These are phyloP conservation scores for Dactylellina leptospora DNA, from an alignment of 2,329 filamentous ascomycete species.

Conservation along the genomic window DNA sequence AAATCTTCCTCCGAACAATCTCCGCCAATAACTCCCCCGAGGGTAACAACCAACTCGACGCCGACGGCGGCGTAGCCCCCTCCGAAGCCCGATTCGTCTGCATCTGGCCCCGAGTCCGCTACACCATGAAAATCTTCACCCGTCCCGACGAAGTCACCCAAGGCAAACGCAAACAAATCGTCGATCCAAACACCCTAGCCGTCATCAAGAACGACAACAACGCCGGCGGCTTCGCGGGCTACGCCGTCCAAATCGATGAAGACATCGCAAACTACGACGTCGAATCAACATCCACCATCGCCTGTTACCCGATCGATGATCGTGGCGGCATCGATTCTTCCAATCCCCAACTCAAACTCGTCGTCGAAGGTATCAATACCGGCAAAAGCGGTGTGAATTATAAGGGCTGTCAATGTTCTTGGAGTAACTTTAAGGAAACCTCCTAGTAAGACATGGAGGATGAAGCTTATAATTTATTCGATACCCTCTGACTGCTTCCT, in stretches of 20 bases:
- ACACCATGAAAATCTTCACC: slow-evolving; percentile 46
- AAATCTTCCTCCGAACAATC: slow-evolving; percentile 77
- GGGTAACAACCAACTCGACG: slow-evolving; percentile 55
- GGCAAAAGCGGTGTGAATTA: slow-evolving; percentile 34
- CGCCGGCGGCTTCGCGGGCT: slow-evolving; percentile 42
- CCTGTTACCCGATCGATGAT: slow-evolving; percentile 39
- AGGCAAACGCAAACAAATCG: slow-evolving; percentile 28
- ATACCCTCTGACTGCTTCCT: slow-evolving; percentile 35
- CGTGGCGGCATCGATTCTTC: slow-evolving; percentile 30
- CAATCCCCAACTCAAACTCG: neutral
- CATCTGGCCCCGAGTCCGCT: slow-evolving; percentile 33
- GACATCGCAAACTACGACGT: slow-evolving; percentile 45
- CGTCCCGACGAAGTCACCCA: slow-evolving; percentile 15
- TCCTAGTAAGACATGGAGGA: neutral
- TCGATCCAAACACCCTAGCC: slow-evolving; percentile 36
- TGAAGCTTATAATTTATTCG: slow-evolving; percentile 19
- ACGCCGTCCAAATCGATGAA: slow-evolving; percentile 45
- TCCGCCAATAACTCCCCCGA: slow-evolving; percentile 62
- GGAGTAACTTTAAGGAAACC: slow-evolving; percentile 50
- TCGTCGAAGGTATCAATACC: slow-evolving; percentile 32
- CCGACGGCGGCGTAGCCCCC: slow-evolving; percentile 45
- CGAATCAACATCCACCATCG: slow-evolving; percentile 3
- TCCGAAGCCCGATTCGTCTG: slow-evolving; percentile 41
- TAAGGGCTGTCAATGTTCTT: slow-evolving; percentile 43
- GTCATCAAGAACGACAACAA: slow-evolving; percentile 21